A percentile compares a stretch with the other conserved stretches of the same genome.
Evolutionary conservation across 768 basidiomycete genomes (phyloP).

Genomic region (Pilatotrama ljubarskyi): DNA sequence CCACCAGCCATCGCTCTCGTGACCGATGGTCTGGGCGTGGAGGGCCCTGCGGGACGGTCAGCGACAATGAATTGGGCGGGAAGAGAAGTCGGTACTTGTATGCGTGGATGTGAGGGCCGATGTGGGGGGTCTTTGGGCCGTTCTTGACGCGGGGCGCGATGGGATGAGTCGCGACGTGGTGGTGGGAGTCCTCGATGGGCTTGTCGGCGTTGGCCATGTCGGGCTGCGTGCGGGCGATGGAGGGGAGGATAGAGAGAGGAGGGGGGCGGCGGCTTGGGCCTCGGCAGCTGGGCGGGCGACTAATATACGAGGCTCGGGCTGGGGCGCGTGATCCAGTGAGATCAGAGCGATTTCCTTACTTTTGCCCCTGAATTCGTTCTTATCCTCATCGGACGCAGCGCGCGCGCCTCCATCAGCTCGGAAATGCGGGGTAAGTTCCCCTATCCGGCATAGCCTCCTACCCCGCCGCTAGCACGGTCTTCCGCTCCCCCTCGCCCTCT

Average conservation of each 20-base stretch:
- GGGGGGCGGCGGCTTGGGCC: not conserved
- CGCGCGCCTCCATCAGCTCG: not conserved
- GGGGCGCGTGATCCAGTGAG: conserved; percentile 18
- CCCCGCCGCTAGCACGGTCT: conserved; percentile 10
- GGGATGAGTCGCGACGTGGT: conserved; percentile 53
- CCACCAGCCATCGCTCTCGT: conserved; percentile 87
- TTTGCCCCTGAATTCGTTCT: conserved; percentile 18
- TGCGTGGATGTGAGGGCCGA: conserved; percentile 77
- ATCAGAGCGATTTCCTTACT: conserved; percentile 8
- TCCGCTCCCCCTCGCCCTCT: conserved; percentile 2
- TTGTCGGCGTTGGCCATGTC: conserved; percentile 23
- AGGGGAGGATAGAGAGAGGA: not conserved
- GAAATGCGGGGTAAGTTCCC: conserved; percentile 13
- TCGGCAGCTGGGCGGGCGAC: not conserved
- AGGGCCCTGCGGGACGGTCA: conserved; percentile 31
- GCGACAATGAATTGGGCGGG: conserved; percentile 27
- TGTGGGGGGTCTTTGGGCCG: conserved; percentile 67
- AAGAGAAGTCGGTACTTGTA: conserved; percentile 42
- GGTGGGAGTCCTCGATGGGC: conserved; percentile 25
- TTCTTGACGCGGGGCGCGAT: conserved; percentile 72
- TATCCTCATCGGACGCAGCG: not conserved
- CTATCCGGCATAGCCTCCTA: conserved; percentile 8
- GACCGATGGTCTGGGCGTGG: conserved; percentile 73
- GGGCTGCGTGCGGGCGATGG: not conserved
- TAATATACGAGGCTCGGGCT: conserved; percentile 4